Conservation (phyloP, 2,329 filamentous ascomycete genomes). For the Aspergillus aculeatinus region DNA sequence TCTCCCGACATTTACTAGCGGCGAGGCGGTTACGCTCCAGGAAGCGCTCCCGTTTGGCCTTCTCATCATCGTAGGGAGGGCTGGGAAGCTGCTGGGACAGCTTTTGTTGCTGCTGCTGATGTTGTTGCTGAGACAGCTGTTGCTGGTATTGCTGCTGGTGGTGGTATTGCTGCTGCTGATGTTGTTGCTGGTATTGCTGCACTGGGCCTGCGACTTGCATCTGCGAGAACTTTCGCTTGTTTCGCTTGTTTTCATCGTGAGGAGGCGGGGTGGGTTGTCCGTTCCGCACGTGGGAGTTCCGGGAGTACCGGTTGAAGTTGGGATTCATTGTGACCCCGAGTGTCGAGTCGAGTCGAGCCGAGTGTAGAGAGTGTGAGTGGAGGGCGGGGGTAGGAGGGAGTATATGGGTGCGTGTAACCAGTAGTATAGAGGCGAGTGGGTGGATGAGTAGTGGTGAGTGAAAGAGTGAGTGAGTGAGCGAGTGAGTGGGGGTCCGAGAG, state of each 20-base stretch:
- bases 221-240: slow-evolving; percentile 16
- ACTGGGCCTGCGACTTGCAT: not conserved
- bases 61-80: not conserved
- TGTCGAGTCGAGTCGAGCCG: not conserved
- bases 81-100: not conserved
- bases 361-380: not conserved
- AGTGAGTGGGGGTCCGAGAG: not conserved
- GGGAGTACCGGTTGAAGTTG: slow-evolving; percentile 32
- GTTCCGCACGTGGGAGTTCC: slow-evolving; percentile 38
- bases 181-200: not conserved
- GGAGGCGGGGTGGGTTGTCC: slow-evolving; percentile 40
- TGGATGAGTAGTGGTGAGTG: not conserved
- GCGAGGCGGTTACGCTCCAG: slow-evolving; percentile 60
- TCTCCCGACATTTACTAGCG: slow-evolving; percentile 60
- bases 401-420: too few relatives aligned
- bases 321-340: slow-evolving; percentile 28
- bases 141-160: not conserved
- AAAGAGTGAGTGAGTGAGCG: not conserved
- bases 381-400: not conserved
- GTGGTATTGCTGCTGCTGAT: not conserved
- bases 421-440: too few relatives aligned
- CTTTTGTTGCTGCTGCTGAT: not conserved
- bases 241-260: slow-evolving; percentile 21
- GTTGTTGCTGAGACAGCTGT: not conserved
- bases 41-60: slow-evolving; percentile 48